These are phyloP conservation scores for Tolypocladium album DNA, from an alignment of 2,329 filamentous ascomycete species.

Conservation along the genomic window DNA sequence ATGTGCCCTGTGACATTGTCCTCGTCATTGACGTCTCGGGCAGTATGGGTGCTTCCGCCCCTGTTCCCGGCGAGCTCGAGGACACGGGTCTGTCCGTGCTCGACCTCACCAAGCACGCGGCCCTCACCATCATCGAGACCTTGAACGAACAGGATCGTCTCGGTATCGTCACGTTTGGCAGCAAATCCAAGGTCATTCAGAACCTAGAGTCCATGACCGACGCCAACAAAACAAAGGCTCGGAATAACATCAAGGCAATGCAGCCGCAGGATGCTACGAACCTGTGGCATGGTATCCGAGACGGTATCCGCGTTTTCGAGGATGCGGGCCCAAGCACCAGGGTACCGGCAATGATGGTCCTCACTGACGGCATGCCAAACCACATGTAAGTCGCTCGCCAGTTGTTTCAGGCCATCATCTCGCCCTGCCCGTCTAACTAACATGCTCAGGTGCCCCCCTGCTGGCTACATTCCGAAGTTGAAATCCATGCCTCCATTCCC, in stretches of 20 bases:
- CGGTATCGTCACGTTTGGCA: slow-evolving; percentile 45
- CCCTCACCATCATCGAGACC: slow-evolving; percentile 45
- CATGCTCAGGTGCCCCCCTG: slow-evolving; percentile 27
- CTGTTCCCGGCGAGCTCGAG: slow-evolving; percentile 35
- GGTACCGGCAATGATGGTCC: slow-evolving; percentile 39
- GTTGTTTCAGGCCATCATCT: not conserved
- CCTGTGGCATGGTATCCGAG: slow-evolving; percentile 44
- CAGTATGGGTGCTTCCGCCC: slow-evolving; percentile 41
- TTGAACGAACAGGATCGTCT: slow-evolving; percentile 43
- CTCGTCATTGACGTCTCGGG: slow-evolving; percentile 51
- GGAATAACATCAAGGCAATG: slow-evolving; percentile 32
- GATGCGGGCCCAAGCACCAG: slow-evolving; percentile 17
- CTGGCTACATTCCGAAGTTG: slow-evolving; percentile 45
- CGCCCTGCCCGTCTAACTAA: not conserved
- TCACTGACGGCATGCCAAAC: slow-evolving; percentile 47
- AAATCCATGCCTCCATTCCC: slow-evolving; percentile 26
- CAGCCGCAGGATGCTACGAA: slow-evolving; percentile 32
- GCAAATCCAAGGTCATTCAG: slow-evolving; percentile 30
- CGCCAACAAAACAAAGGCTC: slow-evolving; percentile 30
- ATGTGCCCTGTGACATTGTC: slow-evolving; percentile 48
- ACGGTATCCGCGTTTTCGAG: slow-evolving; percentile 38
- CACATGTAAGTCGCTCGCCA: slow-evolving; percentile 24
- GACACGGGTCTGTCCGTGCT: slow-evolving; percentile 41
- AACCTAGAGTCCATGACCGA: slow-evolving; percentile 34
- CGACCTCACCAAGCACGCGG: slow-evolving; percentile 50